Conservation (phyloP, 2,329 filamentous ascomycete species). For the Fusarium sp. region DNA sequence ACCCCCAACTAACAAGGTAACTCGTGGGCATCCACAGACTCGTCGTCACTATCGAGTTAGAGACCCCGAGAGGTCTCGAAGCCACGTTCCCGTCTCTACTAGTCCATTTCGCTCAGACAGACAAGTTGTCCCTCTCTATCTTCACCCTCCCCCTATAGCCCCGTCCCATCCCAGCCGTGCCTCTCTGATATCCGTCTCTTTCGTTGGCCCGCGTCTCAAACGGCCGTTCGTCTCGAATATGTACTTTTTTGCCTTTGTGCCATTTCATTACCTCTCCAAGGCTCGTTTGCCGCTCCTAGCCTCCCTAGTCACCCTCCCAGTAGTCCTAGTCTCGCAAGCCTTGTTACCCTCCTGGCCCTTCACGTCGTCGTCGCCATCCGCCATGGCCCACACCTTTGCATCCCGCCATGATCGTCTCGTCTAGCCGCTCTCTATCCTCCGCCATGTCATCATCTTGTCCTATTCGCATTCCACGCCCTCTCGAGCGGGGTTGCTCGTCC, state of each 20-base stretch:
- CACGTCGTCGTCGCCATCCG: conserved; percentile 42
- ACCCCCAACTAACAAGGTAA: conserved; percentile 37
- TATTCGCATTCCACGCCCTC: conserved; percentile 40
- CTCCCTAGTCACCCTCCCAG: conserved; percentile 38
- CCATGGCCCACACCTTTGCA: conserved; percentile 48
- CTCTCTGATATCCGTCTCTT: conserved; percentile 28
- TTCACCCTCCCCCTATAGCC: conserved; percentile 42
- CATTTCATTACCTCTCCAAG: conserved; percentile 30
- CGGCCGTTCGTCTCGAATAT: conserved; percentile 28
- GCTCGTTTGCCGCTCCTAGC: conserved; percentile 44
- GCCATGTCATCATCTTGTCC: conserved; percentile 48
- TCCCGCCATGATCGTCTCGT: conserved; percentile 48
- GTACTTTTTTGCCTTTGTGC: conserved; percentile 26
- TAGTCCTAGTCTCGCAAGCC: conserved; percentile 44
- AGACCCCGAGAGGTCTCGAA: conserved; percentile 34
- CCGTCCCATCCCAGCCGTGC: conserved; percentile 34
- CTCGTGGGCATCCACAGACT: conserved; percentile 38
- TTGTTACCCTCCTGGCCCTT: conserved; percentile 28
- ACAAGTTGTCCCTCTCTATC: conserved; percentile 34
- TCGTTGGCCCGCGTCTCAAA: conserved; percentile 41
- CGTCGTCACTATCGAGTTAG: conserved; percentile 37
- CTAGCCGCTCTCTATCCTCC: conserved; percentile 43
- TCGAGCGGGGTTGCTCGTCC: conserved; percentile 53
- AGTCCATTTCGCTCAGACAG: conserved; percentile 30
- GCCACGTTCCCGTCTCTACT: conserved; percentile 37